Conservation (phyloP, 768 basidiomycete genomes). For the Tylopilus cervinicoccineus region DNA sequence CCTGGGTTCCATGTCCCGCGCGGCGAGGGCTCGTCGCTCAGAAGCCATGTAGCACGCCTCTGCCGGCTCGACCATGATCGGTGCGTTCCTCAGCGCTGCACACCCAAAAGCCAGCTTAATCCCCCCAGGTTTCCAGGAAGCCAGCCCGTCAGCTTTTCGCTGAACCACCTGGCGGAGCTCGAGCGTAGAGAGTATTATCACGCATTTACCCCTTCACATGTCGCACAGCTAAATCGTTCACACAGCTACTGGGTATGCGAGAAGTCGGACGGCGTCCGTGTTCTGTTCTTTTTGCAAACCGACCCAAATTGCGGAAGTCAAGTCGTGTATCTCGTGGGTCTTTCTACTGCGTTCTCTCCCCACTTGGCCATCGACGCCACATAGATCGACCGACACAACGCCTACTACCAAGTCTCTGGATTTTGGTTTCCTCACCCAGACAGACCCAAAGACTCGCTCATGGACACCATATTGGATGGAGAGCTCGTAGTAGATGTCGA, state of each 20-base stretch:
- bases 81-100: conserved; percentile 35
- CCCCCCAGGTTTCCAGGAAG: conserved; percentile 82
- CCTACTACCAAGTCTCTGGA: conserved; percentile 69
- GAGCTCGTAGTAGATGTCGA: conserved; percentile 93
- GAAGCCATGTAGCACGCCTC: conserved; percentile 53
- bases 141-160: conserved; percentile 89
- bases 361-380: conserved; percentile 5
- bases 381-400: conserved; percentile 94
- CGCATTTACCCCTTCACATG: not conserved
- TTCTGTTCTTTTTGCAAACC: conserved; percentile 76
- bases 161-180: conserved; percentile 65
- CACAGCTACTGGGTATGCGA: conserved; percentile 98
- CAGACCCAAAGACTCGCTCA: conserved; percentile 59
- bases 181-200: conserved; percentile 72
- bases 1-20: conserved; percentile 58
- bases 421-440: conserved; percentile 91
- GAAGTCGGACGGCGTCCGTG: conserved; percentile 94
- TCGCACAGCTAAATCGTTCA: conserved; percentile 13
- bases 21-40: conserved; percentile 63
- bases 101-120: conserved; percentile 6
- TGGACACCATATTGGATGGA: conserved; percentile 85
- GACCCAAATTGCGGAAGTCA: conserved; percentile 50
- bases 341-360: not conserved
- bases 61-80: conserved; percentile 64
- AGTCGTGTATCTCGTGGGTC: conserved; percentile 70